Evolutionary conservation across 805 yeast species (phyloP).

Genomic region (Metschnikowia orientalis): DNA sequence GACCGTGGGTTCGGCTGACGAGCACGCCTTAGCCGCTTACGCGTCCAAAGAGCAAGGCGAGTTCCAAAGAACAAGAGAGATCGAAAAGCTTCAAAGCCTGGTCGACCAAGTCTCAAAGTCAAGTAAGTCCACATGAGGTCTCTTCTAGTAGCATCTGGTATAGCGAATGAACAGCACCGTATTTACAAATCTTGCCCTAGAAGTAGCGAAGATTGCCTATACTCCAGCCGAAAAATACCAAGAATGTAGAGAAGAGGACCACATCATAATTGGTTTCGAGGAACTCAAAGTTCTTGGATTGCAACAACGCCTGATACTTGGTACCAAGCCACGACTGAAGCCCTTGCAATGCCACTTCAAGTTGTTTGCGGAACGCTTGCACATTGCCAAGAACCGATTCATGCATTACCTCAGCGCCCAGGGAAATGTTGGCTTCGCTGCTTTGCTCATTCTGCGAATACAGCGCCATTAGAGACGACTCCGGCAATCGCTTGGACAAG

Average conservation of each 20-base stretch:
- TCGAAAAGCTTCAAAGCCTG: background rate
- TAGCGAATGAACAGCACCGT: background rate
- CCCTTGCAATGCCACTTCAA: too few species aligned
- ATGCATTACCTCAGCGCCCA: too few species aligned
- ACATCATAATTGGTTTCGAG: constrained; percentile 9
- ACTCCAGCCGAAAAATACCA: constrained; percentile 12
- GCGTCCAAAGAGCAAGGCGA: constrained; percentile 30
- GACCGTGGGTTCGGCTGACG: constrained; percentile 39
- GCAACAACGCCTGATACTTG: background rate
- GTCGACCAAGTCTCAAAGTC: constrained; percentile 1
- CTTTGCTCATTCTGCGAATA: too few species aligned
- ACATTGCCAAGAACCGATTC: too few species aligned
- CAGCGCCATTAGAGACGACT: too few species aligned
- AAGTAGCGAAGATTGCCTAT: constrained; percentile 9
- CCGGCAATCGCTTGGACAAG: too few species aligned
- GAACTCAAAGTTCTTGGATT: constrained; percentile 3
- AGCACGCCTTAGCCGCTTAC: constrained; percentile 30
- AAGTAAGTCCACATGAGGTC: background rate
- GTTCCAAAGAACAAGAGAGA: constrained; percentile 15
- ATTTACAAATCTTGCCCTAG: too few species aligned
- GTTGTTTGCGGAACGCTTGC: too few species aligned
- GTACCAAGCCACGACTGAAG: constrained; percentile 1
- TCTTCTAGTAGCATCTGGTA: constrained; percentile 1
- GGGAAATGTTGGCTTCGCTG: too few species aligned
- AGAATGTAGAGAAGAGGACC: constrained; percentile 10